These are phyloP conservation scores for Sphaerulina musiva DNA, from an alignment of 2,329 filamentous ascomycete species.

Conservation along the genomic window DNA sequence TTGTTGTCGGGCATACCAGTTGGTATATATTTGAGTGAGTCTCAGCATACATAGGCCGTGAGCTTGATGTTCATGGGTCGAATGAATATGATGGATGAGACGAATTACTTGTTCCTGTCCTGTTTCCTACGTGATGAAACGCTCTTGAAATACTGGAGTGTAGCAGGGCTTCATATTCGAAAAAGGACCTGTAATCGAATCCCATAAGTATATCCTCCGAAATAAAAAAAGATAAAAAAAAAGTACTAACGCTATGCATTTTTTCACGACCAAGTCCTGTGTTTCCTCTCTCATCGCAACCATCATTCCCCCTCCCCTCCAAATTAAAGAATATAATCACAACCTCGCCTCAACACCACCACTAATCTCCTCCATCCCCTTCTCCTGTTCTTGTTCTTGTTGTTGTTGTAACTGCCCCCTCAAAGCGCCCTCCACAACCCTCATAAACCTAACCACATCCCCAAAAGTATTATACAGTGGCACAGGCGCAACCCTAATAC, in stretches of 20 bases:
- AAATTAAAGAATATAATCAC: not conserved
- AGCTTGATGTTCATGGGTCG: too few relatives aligned
- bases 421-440: constrained; percentile 46
- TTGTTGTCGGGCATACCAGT: too few relatives aligned
- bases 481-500: constrained; percentile 74
- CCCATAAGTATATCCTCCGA: too few relatives aligned
- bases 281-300: not conserved
- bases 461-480: constrained; percentile 76
- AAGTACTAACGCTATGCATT: not conserved
- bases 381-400: not conserved
- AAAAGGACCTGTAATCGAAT: too few relatives aligned
- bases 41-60: too few relatives aligned
- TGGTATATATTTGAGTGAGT: too few relatives aligned
- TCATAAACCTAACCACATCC: constrained; percentile 61
- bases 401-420: constrained; percentile 1
- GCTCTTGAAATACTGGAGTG: too few relatives aligned
- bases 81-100: too few relatives aligned
- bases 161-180: too few relatives aligned
- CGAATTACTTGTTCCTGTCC: too few relatives aligned
- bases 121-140: too few relatives aligned
- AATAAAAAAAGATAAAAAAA: too few relatives aligned
- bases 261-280: not conserved
- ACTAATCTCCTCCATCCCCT: not conserved
- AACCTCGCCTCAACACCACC: constrained; percentile 12
- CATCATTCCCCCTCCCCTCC: not conserved